A percentile compares a stretch with the other conserved stretches of the same genome.
phyloP scores from a whole-genome alignment of 768 basidiomycete species.

The Nidula microcarpa region DNA sequence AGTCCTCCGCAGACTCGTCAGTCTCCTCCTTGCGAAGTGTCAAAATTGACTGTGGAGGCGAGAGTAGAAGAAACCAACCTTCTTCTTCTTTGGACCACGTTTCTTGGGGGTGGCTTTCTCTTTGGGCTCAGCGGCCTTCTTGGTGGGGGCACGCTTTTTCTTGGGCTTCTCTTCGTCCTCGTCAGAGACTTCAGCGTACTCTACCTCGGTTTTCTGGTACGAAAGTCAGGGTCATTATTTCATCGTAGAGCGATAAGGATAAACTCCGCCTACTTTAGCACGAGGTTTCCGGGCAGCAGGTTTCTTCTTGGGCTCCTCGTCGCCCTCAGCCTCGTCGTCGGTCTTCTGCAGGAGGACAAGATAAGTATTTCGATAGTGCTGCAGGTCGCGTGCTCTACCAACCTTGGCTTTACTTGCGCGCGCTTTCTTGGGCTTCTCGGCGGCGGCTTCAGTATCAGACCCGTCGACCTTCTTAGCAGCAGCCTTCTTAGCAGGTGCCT shows the following conservation, averaged over 20 bases:
- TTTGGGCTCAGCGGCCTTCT: conserved; percentile 35
- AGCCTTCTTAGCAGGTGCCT: conserved; percentile 33
- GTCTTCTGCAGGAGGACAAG: conserved; percentile 24
- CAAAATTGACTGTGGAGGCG: neutral
- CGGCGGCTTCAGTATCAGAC: conserved; percentile 19
- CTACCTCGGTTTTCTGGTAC: no score
- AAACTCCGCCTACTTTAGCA: conserved; percentile 16
- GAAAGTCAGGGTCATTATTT: no score
- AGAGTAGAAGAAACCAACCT: conserved; percentile 13
- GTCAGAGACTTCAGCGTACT: conserved; percentile 31
- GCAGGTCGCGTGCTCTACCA: neutral
- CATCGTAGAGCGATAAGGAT: no score
- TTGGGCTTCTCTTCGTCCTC: conserved; percentile 53
- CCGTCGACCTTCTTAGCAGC: conserved; percentile 20
- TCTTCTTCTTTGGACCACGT: conserved; percentile 40
- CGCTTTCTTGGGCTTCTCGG: conserved; percentile 26
- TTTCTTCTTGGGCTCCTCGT: conserved; percentile 53
- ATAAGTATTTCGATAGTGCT: neutral
- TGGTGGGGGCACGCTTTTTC: conserved; percentile 38
- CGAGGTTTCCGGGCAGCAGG: conserved; percentile 8
- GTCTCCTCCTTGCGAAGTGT: conserved; percentile 16
- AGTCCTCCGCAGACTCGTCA: conserved; percentile 42
- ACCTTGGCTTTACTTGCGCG: conserved; percentile 7
- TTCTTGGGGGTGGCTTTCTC: conserved; percentile 48
- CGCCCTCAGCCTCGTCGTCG: conserved; percentile 27